Evolutionary conservation across 2,329 filamentous ascomycete species (phyloP), one percentile per base, ranked within the genome.

Genomic region (Calycina marina): DNA sequence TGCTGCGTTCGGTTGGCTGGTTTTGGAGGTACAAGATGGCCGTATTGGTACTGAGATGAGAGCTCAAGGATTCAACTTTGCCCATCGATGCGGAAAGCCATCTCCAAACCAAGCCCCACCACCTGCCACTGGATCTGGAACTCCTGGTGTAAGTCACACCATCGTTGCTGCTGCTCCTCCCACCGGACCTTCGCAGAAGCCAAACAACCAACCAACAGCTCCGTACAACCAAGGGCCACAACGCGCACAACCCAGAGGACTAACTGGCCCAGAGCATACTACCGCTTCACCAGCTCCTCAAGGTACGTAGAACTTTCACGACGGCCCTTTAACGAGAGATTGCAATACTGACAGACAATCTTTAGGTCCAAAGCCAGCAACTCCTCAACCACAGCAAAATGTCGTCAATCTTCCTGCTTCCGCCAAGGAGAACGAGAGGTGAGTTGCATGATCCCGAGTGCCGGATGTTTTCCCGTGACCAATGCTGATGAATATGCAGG

Each of bases 21-120:
- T 96, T 11, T 61, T 98, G 36, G 90, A 98, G 55, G 78, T 98
- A 38, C 90, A 98, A 53, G 82, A 85, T 51, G 90, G 90, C 31
- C 77, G 90, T 26, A 96, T 98, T 46, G 90, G 86, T 28, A 98
- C 90, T 0, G 90, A 98, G 60, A 98, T 98, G 90, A 77, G 85
- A 41, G 90, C 90, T 14, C 90, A 98, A 53, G 90, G 90, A 25
- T 98, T 98, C 70, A 98, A 98, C 67, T 98, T 98, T 56, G 85
- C 90, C 14, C 90, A 98, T 56, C 79, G 90, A 47, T 83, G 81
- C 42, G 77, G 81, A 36, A 96, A 96, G 64, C 27, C 27, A 18
- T 65, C 65, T 41, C 54, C 55, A 56, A 38, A 50, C 56, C 43
- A 56, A 45, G 53, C 40, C 15, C 47, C 46, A 32, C 47, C 52